Base-by-base conservation (phyloP, 768 basidiomycete genomes). In the Termitomyces titanicus region DNA sequence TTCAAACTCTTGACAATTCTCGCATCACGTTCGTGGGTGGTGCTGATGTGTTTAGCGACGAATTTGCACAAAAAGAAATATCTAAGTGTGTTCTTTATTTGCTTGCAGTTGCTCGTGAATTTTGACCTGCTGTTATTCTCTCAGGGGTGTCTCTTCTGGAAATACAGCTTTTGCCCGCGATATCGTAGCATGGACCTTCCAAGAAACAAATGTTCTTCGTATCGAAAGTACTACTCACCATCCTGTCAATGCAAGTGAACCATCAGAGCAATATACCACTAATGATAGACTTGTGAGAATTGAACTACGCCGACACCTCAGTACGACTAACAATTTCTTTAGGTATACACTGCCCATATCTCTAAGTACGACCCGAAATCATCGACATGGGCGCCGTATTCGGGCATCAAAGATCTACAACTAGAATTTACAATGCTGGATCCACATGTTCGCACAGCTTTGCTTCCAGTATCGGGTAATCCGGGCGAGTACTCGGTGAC, bases 371-470 rank as follows among this genome's bases (percentile, higher is more conserved):
- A 88, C 62, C 68, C 84, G 20, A 67, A 67, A 54, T 77, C 75
- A 6, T 72, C 74, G 9, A 68, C 67, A 12, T 98, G 94, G 93
- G 73, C 74, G 49, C 87, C 92, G 0, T 86, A 85, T 67, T 84
- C 86, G 12, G 81, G 79, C 31, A 69, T 93, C 48, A 68, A 73
- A 11, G 97, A 98, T 67, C 67, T 98, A 27, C 96, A 98, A 63
- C 78, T 98, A 48, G 95, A 96, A 63, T 98, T 98, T 68, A 96
- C 94, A 20, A 99, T 99, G 97, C 84, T 99, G 38, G 97, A 99
- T 69, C 97, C 97, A 1, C 94, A 97, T 70, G 75, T 98, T 56
- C 92, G 97, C 34, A 92, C 86, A 13, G 73, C 88, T 7, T 79
- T 99, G 10, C 75, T 70, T 11, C 78, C 88, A 11, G 81, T 84